Evolutionary conservation across 345 rosid genomes (phyloP).

Genomic region (Dipteronia sinensis): DNA sequence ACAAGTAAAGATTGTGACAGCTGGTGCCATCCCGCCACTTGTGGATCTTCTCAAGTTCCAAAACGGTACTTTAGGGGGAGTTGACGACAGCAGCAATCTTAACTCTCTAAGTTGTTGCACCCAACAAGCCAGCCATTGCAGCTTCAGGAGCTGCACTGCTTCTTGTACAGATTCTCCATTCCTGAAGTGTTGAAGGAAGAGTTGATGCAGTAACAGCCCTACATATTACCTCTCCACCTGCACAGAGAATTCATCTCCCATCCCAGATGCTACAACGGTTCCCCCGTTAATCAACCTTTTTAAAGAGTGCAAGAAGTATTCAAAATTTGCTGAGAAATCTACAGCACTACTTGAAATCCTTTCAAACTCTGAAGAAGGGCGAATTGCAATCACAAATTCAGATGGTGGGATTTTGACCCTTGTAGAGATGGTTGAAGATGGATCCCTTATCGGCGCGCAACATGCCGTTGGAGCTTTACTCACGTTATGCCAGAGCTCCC

Average conservation of each 20-base stretch:
- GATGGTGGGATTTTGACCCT: slow-evolving; percentile 66
- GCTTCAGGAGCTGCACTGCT: slow-evolving; percentile 65
- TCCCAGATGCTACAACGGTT: slow-evolving; percentile 60
- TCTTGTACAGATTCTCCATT: slow-evolving; percentile 68
- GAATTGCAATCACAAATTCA: slow-evolving; percentile 48
- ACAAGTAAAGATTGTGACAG: slow-evolving; percentile 69
- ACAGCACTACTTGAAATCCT: slow-evolving; percentile 67
- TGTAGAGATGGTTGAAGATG: slow-evolving; percentile 78
- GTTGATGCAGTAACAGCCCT: slow-evolving; percentile 80
- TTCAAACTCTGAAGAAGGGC: slow-evolving; percentile 67
- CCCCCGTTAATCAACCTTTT: slow-evolving; percentile 68
- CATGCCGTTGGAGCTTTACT: slow-evolving; percentile 69
- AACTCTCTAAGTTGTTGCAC: slow-evolving; percentile 72
- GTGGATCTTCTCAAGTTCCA: slow-evolving; percentile 64
- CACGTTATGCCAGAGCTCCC: slow-evolving; percentile 54
- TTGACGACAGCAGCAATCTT: slow-evolving; percentile 72
- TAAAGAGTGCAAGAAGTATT: slow-evolving; percentile 71
- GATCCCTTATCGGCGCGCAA: slow-evolving; percentile 62
- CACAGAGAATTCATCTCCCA: slow-evolving; percentile 41
- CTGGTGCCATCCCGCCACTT: slow-evolving; percentile 73
- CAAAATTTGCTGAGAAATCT: slow-evolving; percentile 74
- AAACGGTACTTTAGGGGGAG: slow-evolving; percentile 52
- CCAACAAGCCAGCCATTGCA: slow-evolving; percentile 63
- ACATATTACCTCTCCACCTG: slow-evolving; percentile 66
- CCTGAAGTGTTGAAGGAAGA: slow-evolving; percentile 73